Evolutionary conservation across 2,329 filamentous ascomycete species (phyloP).

Genomic region (Xylaria multiplex): DNA sequence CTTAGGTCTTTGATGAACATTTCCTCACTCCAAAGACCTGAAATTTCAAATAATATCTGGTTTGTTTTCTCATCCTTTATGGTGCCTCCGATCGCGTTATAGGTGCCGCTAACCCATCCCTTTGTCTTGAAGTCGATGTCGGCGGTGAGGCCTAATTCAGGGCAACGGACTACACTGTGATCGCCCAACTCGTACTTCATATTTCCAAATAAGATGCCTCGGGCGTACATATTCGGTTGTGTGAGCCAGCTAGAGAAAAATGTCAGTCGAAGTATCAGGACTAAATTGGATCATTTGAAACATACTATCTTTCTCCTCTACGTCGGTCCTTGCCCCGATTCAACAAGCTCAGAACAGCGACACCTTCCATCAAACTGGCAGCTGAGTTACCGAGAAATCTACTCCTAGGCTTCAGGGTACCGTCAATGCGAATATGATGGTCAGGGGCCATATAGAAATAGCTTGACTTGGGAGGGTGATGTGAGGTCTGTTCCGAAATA

Average conservation of each 20-base stretch:
- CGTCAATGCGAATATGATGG: constrained; percentile 93
- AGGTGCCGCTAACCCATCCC: constrained; percentile 94
- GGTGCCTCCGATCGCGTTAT: constrained; percentile 92
- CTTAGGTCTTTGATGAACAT: constrained; percentile 89
- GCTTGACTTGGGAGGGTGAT: constrained; percentile 97
- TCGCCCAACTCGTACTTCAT: constrained; percentile 99
- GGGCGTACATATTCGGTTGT: constrained; percentile 98
- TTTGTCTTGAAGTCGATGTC: constrained; percentile 99
- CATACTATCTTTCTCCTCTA: constrained; percentile 87
- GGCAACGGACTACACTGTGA: constrained; percentile 91
- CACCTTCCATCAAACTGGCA: constrained; percentile 97
- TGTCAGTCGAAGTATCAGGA: constrained; percentile 24
- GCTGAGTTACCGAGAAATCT: constrained; percentile 97
- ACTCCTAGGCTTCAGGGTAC: constrained; percentile 92
- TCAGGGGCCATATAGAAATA: constrained; percentile 99
- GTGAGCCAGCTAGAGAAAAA: constrained; percentile 76
- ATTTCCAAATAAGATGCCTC: constrained; percentile 96
- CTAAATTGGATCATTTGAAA: constrained; percentile 37
- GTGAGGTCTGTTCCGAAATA: constrained; percentile 96
- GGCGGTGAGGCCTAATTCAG: constrained; percentile 84
- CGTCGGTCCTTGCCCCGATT: constrained; percentile 76
- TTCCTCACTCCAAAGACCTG: constrained; percentile 91
- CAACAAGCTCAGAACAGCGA: constrained; percentile 83
- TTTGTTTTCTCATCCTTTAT: constrained; percentile 91
- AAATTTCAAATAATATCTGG: constrained; percentile 89